Conservation (phyloP, 2,329 filamentous ascomycete species). For the Geosmithia morbida region DNA sequence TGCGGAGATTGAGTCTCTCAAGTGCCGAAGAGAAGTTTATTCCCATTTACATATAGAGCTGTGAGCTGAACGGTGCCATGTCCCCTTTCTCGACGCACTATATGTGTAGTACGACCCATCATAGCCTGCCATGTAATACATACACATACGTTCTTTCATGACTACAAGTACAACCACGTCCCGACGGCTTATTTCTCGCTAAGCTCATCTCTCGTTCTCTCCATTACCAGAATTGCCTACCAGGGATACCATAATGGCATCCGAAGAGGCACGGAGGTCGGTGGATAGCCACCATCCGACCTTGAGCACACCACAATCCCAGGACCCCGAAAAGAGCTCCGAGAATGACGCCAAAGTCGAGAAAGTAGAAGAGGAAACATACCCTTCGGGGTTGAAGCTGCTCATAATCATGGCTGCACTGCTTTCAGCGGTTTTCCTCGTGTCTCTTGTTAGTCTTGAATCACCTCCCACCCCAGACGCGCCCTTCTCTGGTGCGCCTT, state of each 20-base stretch:
- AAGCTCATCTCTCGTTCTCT: background rate
- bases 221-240: background rate
- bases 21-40: too few relatives aligned
- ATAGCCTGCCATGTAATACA: too few relatives aligned
- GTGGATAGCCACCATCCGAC: background rate
- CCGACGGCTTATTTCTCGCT: background rate
- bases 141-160: too few relatives aligned
- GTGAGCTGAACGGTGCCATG: too few relatives aligned
- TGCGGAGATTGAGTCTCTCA: too few relatives aligned
- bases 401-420: background rate
- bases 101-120: too few relatives aligned
- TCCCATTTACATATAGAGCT: too few relatives aligned
- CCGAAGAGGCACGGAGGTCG: background rate
- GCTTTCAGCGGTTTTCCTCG: background rate
- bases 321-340: background rate
- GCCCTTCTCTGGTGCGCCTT: too few relatives aligned
- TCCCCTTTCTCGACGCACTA: too few relatives aligned
- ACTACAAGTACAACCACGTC: too few relatives aligned
- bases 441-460: background rate
- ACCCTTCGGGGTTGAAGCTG: background rate
- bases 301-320: background rate
- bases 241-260: background rate
- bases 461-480: background rate
- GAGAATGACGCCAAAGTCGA: background rate
- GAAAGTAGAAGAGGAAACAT: background rate